Base-by-base conservation (phyloP, 31 red algal genomes). In the Asparagopsis taxiformis region DNA sequence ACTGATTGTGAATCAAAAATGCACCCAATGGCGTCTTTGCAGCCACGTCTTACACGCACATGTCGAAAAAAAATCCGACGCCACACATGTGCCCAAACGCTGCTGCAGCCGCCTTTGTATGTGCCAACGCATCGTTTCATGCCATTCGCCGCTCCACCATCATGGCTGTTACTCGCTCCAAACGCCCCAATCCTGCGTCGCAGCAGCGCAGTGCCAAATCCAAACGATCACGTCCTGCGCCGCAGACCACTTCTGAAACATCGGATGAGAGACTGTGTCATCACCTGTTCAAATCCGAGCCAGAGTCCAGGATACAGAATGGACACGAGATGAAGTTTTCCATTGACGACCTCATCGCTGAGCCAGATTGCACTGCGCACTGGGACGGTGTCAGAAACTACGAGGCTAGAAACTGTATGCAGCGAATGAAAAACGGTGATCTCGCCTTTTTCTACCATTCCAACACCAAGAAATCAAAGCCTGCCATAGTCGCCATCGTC, bases 301-400 rank as follows among this genome's bases (percentile, higher is more conserved):
- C 79, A 1, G 79, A 84, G 31, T 63, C 68, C 3, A 66, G 79
- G 13, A 26, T 84, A n/a, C 57, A 84, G 29, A 59, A 65, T 15
- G 79, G 79, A 3, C 55, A 63, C 9, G 77, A 94, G 23, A 84
- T 77, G 70, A 91, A 92, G 43, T 97, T 97, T 48, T 87, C 88
- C 43, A 74, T 97, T 48, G 74, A 91, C 63, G 93, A 97, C 33
- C 68, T 97, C 2, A 46, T 50, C 0, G 35, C 25, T 10, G 73
- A 77, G 34, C 81, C 82, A 2, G 44, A 82, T 16, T 38, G 41
- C 19, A 92, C 65, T 9, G 63, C 82, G 6, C 71, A 62, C 43
- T 97, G 93, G 93, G 93, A 97, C 58, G 93, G 93, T 9, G 93
- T 97, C 25, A 79, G 93, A 29, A 97, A 97, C 67, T 80, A 88